Conservation (phyloP, 176 grass and related monocot species). For the Oryza brachyantha region DNA sequence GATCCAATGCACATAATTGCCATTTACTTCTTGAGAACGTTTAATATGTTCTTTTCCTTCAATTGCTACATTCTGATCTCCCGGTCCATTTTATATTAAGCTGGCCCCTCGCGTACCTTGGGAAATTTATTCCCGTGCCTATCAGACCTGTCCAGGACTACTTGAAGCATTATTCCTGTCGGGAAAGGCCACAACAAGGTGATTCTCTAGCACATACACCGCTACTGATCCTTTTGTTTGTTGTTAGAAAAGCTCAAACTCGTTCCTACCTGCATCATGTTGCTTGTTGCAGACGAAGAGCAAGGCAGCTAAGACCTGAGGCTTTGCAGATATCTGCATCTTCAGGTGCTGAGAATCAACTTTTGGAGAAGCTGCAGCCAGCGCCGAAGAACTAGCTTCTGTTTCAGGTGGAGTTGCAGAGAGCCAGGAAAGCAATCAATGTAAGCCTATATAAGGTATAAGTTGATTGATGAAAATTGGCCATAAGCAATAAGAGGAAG, state of each 20-base stretch:
- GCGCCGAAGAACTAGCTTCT: too few species aligned
- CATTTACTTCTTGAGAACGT: neutral
- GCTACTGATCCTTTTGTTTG: neutral
- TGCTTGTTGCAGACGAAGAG: slow-evolving; percentile 36
- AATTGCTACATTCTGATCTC: slow-evolving; percentile 10
- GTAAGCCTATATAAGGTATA: too few species aligned
- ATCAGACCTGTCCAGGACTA: slow-evolving; percentile 41
- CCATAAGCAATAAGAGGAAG: too few species aligned
- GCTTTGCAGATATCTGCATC: neutral
- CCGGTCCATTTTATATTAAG: slow-evolving; percentile 30
- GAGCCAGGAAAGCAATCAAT: too few species aligned
- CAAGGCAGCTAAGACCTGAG: slow-evolving; percentile 13
- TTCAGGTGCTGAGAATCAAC: too few species aligned
- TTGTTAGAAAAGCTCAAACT: neutral
- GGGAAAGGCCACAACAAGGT: slow-evolving; percentile 42
- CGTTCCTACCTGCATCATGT: neutral
- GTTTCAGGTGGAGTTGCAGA: too few species aligned
- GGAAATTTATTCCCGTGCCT: slow-evolving; percentile 62
- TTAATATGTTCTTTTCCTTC: too few species aligned
- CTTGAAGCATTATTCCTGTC: slow-evolving; percentile 24
- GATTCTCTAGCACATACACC: neutral
- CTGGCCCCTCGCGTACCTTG: slow-evolving; percentile 60
- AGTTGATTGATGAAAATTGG: too few species aligned
- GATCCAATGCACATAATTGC: too few species aligned
- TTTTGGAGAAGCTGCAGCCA: too few species aligned